Evolutionary conservation across 2,329 filamentous ascomycete genomes (phyloP).

Genomic region (Acrocalymma vagum): DNA sequence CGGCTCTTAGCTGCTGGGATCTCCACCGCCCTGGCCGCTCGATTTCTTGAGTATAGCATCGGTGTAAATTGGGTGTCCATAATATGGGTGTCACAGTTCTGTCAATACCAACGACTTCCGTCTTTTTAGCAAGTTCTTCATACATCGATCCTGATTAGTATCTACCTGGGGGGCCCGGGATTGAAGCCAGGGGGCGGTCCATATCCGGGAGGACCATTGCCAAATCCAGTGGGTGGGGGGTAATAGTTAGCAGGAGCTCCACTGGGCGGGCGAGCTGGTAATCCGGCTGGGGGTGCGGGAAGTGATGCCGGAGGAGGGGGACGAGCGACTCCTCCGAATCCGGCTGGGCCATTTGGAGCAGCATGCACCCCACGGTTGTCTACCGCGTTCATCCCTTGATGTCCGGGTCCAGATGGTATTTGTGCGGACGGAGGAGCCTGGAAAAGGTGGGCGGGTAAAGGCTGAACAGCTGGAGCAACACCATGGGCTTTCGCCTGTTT

Average conservation of each 20-base stretch:
- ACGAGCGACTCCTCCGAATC: constrained; percentile 49
- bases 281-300: constrained; percentile 65
- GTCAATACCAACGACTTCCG: too few relatives aligned
- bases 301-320: constrained; percentile 55
- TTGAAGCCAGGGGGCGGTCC: constrained; percentile 23
- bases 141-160: too few relatives aligned
- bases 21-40: too few relatives aligned
- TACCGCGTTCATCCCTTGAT: constrained; percentile 54
- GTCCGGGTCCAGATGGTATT: constrained; percentile 46
- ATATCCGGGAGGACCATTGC: constrained; percentile 18
- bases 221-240: constrained; percentile 34
- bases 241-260: constrained; percentile 60
- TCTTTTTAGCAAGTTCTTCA: too few relatives aligned
- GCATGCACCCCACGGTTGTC: constrained; percentile 42
- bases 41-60: too few relatives aligned
- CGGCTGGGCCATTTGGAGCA: constrained; percentile 51
- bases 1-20: too few relatives aligned
- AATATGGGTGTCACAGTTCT: too few relatives aligned
- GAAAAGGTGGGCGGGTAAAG: constrained; percentile 78
- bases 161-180: too few relatives aligned
- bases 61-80: too few relatives aligned
- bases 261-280: constrained; percentile 76
- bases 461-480: constrained; percentile 81
- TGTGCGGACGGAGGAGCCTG: constrained; percentile 38
- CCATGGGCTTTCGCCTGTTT: constrained; percentile 94